These are phyloP conservation scores for Aspergillus bertholletiae DNA, from an alignment of 495 filamentous ascomycete genomes.

Conservation along the genomic window DNA sequence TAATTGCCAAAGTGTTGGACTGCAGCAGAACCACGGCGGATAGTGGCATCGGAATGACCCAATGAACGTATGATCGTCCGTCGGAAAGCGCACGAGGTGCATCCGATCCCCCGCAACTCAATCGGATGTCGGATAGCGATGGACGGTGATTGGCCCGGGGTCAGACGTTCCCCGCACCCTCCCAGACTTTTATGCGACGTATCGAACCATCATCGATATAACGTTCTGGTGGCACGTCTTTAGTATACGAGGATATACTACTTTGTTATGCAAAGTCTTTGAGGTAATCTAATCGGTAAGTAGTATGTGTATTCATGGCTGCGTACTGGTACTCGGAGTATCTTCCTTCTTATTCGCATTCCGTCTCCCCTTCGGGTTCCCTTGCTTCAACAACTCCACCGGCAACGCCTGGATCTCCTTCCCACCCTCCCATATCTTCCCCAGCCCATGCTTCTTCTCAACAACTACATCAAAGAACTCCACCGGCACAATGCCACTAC, in stretches of 20 bases:
- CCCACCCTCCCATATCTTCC: constrained; percentile 64
- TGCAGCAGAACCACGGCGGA: too few relatives aligned
- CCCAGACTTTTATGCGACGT: too few relatives aligned
- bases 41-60: not conserved
- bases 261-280: too few relatives aligned
- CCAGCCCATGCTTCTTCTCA: constrained; percentile 54
- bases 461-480: constrained; percentile 50
- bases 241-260: too few relatives aligned
- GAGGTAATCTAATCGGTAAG: too few relatives aligned
- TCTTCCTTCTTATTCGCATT: not conserved
- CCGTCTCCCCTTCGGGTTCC: constrained; percentile 32
- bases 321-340: not conserved
- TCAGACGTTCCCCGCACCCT: not conserved
- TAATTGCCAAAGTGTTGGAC: too few relatives aligned
- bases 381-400: constrained; percentile 22
- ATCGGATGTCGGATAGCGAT: constrained; percentile 6
- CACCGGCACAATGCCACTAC: constrained; percentile 27
- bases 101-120: constrained; percentile 8
- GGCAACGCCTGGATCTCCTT: constrained; percentile 52
- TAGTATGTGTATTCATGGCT: not conserved
- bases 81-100: not conserved
- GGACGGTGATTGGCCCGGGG: not conserved
- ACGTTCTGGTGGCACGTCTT: too few relatives aligned
- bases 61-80: not conserved
- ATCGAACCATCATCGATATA: too few relatives aligned